Conservation (phyloP, 1,284 basidiomycete genomes). For the Lentinula novae-zelandiae region DNA sequence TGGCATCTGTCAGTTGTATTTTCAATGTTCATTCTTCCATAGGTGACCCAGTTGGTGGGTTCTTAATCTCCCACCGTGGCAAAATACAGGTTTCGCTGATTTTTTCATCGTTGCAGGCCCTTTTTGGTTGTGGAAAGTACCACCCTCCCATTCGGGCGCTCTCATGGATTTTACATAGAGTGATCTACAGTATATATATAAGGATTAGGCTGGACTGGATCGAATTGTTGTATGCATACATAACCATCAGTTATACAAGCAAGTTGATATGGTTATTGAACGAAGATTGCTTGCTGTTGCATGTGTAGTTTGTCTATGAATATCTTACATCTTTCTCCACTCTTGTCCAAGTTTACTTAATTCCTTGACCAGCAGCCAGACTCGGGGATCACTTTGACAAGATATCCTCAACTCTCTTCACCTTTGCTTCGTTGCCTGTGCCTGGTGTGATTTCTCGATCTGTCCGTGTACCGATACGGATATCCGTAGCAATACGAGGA, state of each 20-base stretch:
- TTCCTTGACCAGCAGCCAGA: not conserved
- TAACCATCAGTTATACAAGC: not conserved
- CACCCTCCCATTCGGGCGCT: conserved; percentile 26
- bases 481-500: conserved; percentile 79
- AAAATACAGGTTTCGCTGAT: not conserved
- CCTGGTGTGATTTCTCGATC: conserved; percentile 67
- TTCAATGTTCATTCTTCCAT: conserved; percentile 10
- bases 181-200: not conserved
- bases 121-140: conserved; percentile 62
- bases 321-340: too few relatives aligned
- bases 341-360: not conserved
- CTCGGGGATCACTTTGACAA: conserved; percentile 22
- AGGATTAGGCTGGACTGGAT: not conserved
- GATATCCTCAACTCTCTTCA: conserved; percentile 78
- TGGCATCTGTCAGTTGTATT: not conserved
- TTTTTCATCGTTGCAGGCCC: conserved; percentile 36
- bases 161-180: conserved; percentile 30
- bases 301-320: too few relatives aligned
- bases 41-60: conserved; percentile 61
- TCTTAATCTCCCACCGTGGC: not conserved
- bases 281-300: too few relatives aligned
- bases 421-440: conserved; percentile 73
- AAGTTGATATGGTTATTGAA: too few relatives aligned
- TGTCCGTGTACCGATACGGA: conserved; percentile 86
- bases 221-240: not conserved